These are phyloP conservation scores for Berkeleyomyces basicola DNA, from an alignment of 2,329 filamentous ascomycete genomes.

Conservation along the genomic window DNA sequence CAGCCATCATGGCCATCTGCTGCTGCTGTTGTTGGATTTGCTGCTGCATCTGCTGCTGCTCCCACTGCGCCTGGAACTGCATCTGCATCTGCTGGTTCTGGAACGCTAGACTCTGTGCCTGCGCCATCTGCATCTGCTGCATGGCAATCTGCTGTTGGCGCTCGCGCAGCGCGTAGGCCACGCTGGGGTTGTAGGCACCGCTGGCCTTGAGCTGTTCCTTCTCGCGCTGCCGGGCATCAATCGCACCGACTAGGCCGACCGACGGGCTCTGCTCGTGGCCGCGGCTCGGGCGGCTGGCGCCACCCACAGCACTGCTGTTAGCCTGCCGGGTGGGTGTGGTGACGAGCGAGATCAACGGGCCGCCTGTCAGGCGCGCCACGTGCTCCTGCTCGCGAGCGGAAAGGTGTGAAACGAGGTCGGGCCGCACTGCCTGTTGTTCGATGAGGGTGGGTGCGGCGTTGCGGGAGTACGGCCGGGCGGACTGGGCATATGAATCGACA, in stretches of 20 bases:
- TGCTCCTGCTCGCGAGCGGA: slow-evolving; percentile 80
- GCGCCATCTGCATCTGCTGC: slow-evolving; percentile 11
- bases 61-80: slow-evolving; percentile 21
- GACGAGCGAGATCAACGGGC: slow-evolving; percentile 51
- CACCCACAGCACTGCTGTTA: background rate
- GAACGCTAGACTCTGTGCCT: slow-evolving; percentile 19
- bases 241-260: slow-evolving; percentile 55
- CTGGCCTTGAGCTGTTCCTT: slow-evolving; percentile 49
- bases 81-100: slow-evolving; percentile 21
- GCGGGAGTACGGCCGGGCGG: slow-evolving; percentile 26
- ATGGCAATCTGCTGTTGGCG: slow-evolving; percentile 35
- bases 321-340: background rate
- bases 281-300: slow-evolving; percentile 17
- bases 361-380: slow-evolving; percentile 65
- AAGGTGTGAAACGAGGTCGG: slow-evolving; percentile 43
- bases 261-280: background rate
- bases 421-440: slow-evolving; percentile 34
- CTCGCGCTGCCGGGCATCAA: slow-evolving; percentile 65
- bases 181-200: slow-evolving; percentile 50
- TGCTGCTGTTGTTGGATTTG: slow-evolving; percentile 17
- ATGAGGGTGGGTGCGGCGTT: slow-evolving; percentile 32
- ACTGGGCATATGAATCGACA: slow-evolving; percentile 22
- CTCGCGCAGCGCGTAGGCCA: slow-evolving; percentile 56
- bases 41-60: slow-evolving; percentile 16
- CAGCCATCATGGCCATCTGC: slow-evolving; percentile 17